These are phyloP conservation scores for Pterocarpus santalinus DNA, from an alignment of 306 rosid species.

Conservation along the genomic window DNA sequence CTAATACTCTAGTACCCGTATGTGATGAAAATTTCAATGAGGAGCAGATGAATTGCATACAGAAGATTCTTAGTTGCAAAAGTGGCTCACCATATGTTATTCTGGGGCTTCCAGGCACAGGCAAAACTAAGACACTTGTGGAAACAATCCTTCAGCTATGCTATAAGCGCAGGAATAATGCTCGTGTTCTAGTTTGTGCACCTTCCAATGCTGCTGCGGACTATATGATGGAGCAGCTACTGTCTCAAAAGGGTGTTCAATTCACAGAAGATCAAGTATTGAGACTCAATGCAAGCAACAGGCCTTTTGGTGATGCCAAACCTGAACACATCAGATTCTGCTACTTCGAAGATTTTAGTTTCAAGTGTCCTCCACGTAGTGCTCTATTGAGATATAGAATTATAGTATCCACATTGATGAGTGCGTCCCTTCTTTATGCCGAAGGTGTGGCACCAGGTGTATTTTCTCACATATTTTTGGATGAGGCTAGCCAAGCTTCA, in stretches of 20 bases:
- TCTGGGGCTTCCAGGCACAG: constrained; percentile 94
- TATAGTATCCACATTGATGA: constrained; percentile 80
- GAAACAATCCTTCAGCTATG: constrained; percentile 79
- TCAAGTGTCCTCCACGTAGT: constrained; percentile 71
- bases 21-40: constrained; percentile 62
- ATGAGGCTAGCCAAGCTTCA: constrained; percentile 98
- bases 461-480: constrained; percentile 91
- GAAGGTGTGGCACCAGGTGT: constrained; percentile 80
- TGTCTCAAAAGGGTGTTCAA: constrained; percentile 51
- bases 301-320: constrained; percentile 71
- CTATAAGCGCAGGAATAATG: constrained; percentile 48
- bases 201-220: constrained; percentile 94
- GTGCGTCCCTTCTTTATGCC: constrained; percentile 71
- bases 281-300: constrained; percentile 78
- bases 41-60: constrained; percentile 66
- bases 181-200: constrained; percentile 82
- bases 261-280: constrained; percentile 63
- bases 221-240: constrained; percentile 73
- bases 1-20: constrained; percentile 59
- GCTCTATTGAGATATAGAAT: constrained; percentile 66
- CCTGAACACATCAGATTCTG: constrained; percentile 71
- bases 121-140: constrained; percentile 78
- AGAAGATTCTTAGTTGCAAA: constrained; percentile 83
- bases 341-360: constrained; percentile 66
- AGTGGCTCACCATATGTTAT: constrained; percentile 85